Conservation (phyloP, 2,329 filamentous ascomycete species). For the Juglanconis juglandina region DNA sequence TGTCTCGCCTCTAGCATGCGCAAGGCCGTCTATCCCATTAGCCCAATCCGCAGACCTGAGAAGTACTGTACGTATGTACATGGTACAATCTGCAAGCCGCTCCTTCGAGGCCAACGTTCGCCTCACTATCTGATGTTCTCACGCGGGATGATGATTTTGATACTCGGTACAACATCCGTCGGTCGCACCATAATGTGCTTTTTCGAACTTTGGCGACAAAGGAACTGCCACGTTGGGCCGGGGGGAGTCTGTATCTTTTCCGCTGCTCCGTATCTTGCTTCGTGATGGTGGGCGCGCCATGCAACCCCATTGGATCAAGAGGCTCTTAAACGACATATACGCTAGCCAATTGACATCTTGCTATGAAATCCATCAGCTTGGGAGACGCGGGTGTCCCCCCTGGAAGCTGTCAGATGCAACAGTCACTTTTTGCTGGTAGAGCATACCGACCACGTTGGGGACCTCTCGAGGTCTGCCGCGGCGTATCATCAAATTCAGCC, state of each 20-base stretch:
- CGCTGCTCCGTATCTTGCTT: background rate
- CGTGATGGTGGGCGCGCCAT: background rate
- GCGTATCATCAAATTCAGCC: too few relatives aligned
- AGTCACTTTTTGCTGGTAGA: background rate
- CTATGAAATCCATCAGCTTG: background rate
- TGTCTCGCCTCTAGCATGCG: background rate
- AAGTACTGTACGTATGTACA: background rate
- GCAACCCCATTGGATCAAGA: background rate
- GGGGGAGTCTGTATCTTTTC: background rate
- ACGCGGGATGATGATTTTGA: background rate
- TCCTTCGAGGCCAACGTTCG: background rate
- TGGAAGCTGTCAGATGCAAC: background rate
- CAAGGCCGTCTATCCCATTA: background rate
- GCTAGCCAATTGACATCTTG: background rate
- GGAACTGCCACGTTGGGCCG: background rate
- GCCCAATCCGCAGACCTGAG: background rate
- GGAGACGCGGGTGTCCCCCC: background rate
- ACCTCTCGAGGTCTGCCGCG: too few relatives aligned
- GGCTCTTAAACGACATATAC: background rate
- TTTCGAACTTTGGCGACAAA: background rate
- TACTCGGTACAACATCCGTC: background rate
- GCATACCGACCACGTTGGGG: too few relatives aligned
- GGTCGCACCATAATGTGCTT: background rate
- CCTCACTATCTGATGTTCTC: background rate
- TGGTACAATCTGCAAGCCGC: background rate